Base-by-base conservation (phyloP, 2,329 filamentous ascomycete species). In the Ophiostoma sp. region DNA sequence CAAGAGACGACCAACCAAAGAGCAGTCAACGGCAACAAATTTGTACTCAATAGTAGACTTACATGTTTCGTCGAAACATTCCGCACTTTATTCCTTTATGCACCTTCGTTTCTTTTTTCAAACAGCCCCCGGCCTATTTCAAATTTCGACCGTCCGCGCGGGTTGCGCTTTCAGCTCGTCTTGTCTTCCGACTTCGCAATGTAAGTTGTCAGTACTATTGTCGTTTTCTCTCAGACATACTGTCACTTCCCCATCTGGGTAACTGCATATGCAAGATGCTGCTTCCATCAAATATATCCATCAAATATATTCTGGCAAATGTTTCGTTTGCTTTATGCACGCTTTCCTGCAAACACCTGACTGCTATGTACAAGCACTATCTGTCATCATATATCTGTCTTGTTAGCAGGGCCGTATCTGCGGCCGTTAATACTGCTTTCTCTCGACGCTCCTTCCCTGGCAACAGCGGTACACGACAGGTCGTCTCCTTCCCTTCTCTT, bases 391-490 rank as follows among this genome's bases (percentile, higher is more conserved):
- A 39, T n/a, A 59, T 59, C 19, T 36, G 45, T 68, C 64, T 33
- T 68, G 42, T 31, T 45, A 36, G 9, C 28, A 52, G 11, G 42
- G 5, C 64, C 61, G 22, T 48, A 28, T 28, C 61, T 48, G 61
- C 61, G 12, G 25, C 42, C 42, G 11, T 22, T 55, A 3, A 55
- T 48, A 45, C 33, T n/a, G 57, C 17, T 25, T 12, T 7, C 63
- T 6, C 33, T 36, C 33, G 8, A 36, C 9, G 1, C 39, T 11
- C 22, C 7, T 19, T 15, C 50, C 66, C 48, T n/a, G 22, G 68
- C 68, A 70, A 70, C 68, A 57, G 22, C 50, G 33, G 68, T 39
- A 31, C 68, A 70, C 68, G 22, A 36, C 68, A 70, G 66, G 1
- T 15, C 9, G 48, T 55, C 4, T 31, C 12, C 31, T 22, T 3